Base-by-base conservation (phyloP, 1,139 yeast species). In the Saccharomyces hybrid region DNA sequence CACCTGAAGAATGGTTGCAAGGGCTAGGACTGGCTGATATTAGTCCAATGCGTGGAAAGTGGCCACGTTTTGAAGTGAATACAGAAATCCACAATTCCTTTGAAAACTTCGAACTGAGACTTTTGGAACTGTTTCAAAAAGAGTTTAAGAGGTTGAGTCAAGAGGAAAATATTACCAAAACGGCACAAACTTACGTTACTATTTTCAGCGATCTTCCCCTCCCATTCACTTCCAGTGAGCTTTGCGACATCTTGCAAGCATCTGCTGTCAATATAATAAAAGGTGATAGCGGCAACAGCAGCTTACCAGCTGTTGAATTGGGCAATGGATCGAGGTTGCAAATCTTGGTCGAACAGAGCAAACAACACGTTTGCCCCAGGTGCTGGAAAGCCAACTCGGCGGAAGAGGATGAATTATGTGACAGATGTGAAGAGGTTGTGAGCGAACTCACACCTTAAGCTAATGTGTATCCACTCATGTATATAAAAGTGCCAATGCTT, bases 331-430 rank as follows among this genome's bases (percentile, higher is more conserved):
- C 46, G 11, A 50, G 44, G 8, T 38, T 60, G 9, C 51, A 52
- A n/a, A 31, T 65, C 6, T 28, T 27, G 2, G 58, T 65, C 0
- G 49, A 58, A 26, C 50, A 50, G 30, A 66, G 69, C 50, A 26
- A 48, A 7, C 41, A 59, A 11, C 57, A 54, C 20, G 89, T 89
- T 64, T 93, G 99, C 68, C 96, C 96, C 1, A 78, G 99, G 66
- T 93, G 99, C 70, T 93, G 99, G 99, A 88, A 88, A 65, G 83
- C 73, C 64, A 80, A 80, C 14, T 76, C 95, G 0, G 69, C 68
- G 0, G 64, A 60, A 0, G 82, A 78, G 49, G 82, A 81, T 14
- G 66, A 67, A 2, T 74, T 91, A 34, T 93, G 99, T 68, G 56
- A 57, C 0, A 80, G 95, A 61, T 91, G 98, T 72, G 81, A 78